Conservation (phyloP, 2,329 filamentous ascomycete species). For the Trichoderma atrobrunneum region DNA sequence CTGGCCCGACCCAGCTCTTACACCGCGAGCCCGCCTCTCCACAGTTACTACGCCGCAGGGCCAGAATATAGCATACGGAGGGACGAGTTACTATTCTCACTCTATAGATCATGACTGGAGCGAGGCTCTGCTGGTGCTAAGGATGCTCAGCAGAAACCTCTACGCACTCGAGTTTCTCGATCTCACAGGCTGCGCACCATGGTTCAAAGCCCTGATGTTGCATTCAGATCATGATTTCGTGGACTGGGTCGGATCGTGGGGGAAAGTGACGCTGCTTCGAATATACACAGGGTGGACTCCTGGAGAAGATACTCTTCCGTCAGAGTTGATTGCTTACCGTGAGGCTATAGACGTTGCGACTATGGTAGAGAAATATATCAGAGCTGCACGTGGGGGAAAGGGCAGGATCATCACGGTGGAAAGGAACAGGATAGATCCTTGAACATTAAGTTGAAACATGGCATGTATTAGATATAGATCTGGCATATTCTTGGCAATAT, state of each 20-base stretch:
- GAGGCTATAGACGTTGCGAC: constrained; percentile 40
- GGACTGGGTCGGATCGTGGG: constrained; percentile 55
- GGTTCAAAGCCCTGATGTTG: constrained; percentile 49
- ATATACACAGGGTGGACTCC: constrained; percentile 45
- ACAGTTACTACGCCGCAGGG: constrained; percentile 46
- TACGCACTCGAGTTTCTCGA: constrained; percentile 61
- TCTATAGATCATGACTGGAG: constrained; percentile 57
- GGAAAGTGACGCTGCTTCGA: constrained; percentile 47
- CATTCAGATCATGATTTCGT: constrained; percentile 45
- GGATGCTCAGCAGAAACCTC: constrained; percentile 51
- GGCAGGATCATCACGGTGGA: constrained; percentile 51
- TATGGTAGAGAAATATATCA: constrained; percentile 48
- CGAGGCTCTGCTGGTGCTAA: constrained; percentile 55
- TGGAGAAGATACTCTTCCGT: constrained; percentile 32
- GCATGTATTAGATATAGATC: background rate
- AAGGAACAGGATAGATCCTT: constrained; percentile 33
- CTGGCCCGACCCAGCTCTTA: constrained; percentile 61
- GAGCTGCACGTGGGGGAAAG: constrained; percentile 44
- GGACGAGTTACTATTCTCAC: constrained; percentile 57
- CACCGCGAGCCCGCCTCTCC: constrained; percentile 50
- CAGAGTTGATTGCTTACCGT: constrained; percentile 34
- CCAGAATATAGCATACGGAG: constrained; percentile 49
- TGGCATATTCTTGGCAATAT: background rate
- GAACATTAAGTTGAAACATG: background rate
- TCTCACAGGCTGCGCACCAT: constrained; percentile 56